phyloP scores from a whole-genome alignment of 805 yeast genomes.

The Candida manassasensis region DNA sequence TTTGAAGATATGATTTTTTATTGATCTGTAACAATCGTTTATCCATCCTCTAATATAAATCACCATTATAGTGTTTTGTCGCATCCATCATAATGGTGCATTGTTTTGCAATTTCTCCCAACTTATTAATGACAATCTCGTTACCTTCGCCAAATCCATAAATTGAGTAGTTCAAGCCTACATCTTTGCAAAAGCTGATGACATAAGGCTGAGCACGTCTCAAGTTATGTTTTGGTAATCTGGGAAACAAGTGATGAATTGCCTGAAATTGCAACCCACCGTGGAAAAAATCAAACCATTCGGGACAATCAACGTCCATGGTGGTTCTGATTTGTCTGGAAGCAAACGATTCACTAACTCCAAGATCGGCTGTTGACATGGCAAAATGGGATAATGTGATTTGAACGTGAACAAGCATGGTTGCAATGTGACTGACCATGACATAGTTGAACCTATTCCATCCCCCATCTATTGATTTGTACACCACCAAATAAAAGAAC shows the following conservation, averaged over 20 bases:
- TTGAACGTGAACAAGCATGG: slow-evolving; percentile 93
- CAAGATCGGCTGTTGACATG: slow-evolving; percentile 86
- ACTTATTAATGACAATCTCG: slow-evolving; percentile 58
- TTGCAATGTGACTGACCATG: slow-evolving; percentile 69
- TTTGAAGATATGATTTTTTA: too few species aligned
- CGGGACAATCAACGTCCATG: slow-evolving; percentile 93
- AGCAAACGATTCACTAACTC: slow-evolving; percentile 72
- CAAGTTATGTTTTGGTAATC: slow-evolving; percentile 84
- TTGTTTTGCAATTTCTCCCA: slow-evolving; percentile 75
- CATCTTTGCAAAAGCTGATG: slow-evolving; percentile 66
- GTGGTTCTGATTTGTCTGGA: slow-evolving; percentile 83
- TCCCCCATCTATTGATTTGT: slow-evolving; percentile 47
- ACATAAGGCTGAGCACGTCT: slow-evolving; percentile 70
- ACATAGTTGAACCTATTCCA: slow-evolving; percentile 55
- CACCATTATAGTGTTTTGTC: slow-evolving; percentile 39
- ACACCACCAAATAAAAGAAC: slow-evolving; percentile 68
- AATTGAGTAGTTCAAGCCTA: slow-evolving; percentile 75
- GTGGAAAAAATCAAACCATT: slow-evolving; percentile 85
- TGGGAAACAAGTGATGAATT: slow-evolving; percentile 83
- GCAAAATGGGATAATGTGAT: slow-evolving; percentile 88
- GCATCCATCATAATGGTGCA: slow-evolving; percentile 74
- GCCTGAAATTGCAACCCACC: slow-evolving; percentile 94
- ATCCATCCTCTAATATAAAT: slow-evolving; percentile 9
- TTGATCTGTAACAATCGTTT: too few species aligned
- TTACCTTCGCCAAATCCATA: slow-evolving; percentile 84